These are phyloP conservation scores for Heteromeles arbutifolia DNA, from an alignment of 306 rosid genomes.

Conservation along the genomic window DNA sequence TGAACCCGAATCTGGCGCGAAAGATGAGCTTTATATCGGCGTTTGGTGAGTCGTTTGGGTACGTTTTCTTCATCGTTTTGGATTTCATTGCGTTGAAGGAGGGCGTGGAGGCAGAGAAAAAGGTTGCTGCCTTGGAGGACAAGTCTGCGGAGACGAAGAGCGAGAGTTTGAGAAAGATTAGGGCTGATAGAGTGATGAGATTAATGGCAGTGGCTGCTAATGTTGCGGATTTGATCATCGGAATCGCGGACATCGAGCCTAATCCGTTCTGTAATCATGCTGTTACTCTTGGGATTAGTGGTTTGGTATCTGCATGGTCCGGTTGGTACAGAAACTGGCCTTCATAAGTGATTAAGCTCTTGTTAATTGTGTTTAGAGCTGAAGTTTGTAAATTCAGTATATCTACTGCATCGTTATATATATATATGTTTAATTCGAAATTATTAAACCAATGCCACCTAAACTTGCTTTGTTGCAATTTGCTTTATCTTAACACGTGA, in stretches of 20 bases:
- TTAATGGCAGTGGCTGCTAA: constrained; percentile 87
- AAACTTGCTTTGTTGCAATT: too few species aligned
- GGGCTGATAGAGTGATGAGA: constrained; percentile 78
- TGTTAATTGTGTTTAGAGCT: not conserved
- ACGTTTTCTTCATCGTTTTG: constrained; percentile 66
- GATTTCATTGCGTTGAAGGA: constrained; percentile 54
- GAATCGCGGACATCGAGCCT: constrained; percentile 80
- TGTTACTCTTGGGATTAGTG: constrained; percentile 82
- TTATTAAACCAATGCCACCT: too few species aligned
- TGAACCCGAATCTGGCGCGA: constrained; percentile 50
- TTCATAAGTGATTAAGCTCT: constrained; percentile 12
- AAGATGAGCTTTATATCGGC: constrained; percentile 75
- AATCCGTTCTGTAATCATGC: constrained; percentile 81
- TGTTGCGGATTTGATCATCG: constrained; percentile 85
- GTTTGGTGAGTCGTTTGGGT: constrained; percentile 88
- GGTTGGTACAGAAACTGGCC: constrained; percentile 99
- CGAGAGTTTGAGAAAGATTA: constrained; percentile 43
- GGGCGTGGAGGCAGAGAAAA: constrained; percentile 54
- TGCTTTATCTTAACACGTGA: too few species aligned
- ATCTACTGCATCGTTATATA: too few species aligned
- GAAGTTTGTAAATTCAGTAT: too few species aligned
- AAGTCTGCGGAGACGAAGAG: constrained; percentile 13
- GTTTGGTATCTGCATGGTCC: constrained; percentile 98
- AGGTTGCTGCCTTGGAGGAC: constrained; percentile 23
- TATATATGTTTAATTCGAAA: too few species aligned